These are phyloP conservation scores for Spathaspora girioi DNA, from an alignment of 805 yeast genomes.

Conservation along the genomic window DNA sequence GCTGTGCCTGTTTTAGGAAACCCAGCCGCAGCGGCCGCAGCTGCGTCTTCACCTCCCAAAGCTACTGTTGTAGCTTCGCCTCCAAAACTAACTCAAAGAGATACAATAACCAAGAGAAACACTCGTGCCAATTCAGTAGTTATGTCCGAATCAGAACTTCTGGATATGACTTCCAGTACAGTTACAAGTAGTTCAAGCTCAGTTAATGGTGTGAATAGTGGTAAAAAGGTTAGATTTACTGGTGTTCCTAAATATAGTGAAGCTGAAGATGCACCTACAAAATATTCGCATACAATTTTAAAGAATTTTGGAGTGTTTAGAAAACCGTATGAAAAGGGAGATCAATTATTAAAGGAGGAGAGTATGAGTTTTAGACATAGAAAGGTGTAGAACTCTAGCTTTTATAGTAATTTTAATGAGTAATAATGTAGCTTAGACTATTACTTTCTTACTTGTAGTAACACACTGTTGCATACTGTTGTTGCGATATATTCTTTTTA, in stretches of 20 bases:
- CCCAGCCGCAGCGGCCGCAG: constrained; percentile 1
- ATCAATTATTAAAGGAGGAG: constrained; percentile 36
- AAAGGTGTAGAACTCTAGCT: neutral
- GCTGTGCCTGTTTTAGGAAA: neutral
- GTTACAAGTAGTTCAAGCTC: neutral
- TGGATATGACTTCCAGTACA: constrained; percentile 1
- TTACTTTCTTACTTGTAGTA: neutral
- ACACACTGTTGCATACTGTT: too few species aligned
- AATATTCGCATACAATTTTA: constrained; percentile 30
- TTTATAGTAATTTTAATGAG: neutral
- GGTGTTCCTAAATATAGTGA: constrained; percentile 51
- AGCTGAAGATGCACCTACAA: constrained; percentile 54
- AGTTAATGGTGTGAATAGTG: neutral
- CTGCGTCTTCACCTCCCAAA: neutral
- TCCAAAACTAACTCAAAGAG: constrained; percentile 3
- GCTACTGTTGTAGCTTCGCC: too few species aligned
- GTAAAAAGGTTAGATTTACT: constrained; percentile 47
- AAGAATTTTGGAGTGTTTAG: constrained; percentile 38
- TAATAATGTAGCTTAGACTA: too few species aligned
- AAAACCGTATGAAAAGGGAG: constrained; percentile 24
- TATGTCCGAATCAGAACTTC: constrained; percentile 4
- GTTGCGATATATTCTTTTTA: neutral
- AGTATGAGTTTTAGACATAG: constrained; percentile 26
- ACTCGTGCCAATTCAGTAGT: constrained; percentile 3
- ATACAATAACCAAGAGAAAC: neutral